Evolutionary conservation across 2,329 filamentous ascomycete genomes (phyloP).

Genomic region (Fusarium solani-melongenae): DNA sequence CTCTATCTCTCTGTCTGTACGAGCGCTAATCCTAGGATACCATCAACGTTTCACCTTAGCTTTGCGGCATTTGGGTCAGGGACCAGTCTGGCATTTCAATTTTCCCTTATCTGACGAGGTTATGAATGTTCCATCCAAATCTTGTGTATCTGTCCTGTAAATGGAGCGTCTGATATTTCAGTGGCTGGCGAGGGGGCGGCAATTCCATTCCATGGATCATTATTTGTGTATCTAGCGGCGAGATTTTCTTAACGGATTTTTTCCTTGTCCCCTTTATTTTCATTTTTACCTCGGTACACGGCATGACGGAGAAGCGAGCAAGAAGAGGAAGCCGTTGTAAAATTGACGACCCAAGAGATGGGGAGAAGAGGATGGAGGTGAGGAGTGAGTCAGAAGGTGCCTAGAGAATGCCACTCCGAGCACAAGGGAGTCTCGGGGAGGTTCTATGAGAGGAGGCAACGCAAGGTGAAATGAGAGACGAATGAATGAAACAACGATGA

Average conservation of each 20-base stretch:
- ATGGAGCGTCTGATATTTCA: constrained; percentile 41
- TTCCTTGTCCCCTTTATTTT: constrained; percentile 28
- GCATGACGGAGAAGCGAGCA: constrained; percentile 16
- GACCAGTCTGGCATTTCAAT: constrained; percentile 40
- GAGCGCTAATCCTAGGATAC: constrained; percentile 45
- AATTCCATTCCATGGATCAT: constrained; percentile 38
- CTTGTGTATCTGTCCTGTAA: constrained; percentile 22
- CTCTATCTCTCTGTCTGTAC: constrained; percentile 39
- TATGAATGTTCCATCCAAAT: constrained; percentile 42
- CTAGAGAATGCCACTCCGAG: not conserved
- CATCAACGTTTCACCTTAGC: constrained; percentile 37
- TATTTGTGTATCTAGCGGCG: constrained; percentile 42
- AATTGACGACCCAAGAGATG: constrained; percentile 26
- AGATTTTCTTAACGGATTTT: constrained; percentile 37
- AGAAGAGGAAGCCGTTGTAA: constrained; percentile 30
- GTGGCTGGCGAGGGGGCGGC: constrained; percentile 36
- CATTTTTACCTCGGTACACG: constrained; percentile 30
- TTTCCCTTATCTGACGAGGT: constrained; percentile 41
- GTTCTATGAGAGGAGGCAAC: constrained; percentile 1
- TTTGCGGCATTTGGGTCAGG: constrained; percentile 39
- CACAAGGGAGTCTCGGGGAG: not conserved
- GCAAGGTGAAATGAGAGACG: constrained; percentile 11
- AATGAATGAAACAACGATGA: constrained; percentile 21
- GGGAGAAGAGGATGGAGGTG: constrained; percentile 1
- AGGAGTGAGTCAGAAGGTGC: constrained; percentile 1